Evolutionary conservation across 208 protist genomes (phyloP).

Genomic region (Wallacemonas sp.): DNA sequence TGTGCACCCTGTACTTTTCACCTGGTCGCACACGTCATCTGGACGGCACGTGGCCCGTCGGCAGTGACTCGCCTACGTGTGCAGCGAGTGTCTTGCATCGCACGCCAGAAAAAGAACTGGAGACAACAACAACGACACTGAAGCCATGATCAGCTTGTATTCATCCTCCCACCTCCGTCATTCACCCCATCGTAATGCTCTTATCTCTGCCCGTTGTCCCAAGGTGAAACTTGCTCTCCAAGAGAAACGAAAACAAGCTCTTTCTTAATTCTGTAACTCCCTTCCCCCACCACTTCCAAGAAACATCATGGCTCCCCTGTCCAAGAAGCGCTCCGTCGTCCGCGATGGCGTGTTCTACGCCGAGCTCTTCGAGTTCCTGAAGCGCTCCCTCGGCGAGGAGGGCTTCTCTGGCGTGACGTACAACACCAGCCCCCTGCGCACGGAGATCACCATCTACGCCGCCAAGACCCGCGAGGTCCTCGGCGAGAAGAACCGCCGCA

Average conservation of each 20-base stretch:
- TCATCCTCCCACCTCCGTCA: not conserved
- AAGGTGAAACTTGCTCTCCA: slow-evolving; percentile 11
- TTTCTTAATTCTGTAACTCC: too few species aligned
- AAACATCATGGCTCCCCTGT: slow-evolving; percentile 67
- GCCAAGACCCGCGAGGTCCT: slow-evolving; percentile 97
- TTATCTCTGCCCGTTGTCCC: not conserved
- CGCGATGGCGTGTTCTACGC: slow-evolving; percentile 99
- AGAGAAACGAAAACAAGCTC: not conserved
- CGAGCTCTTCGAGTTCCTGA: slow-evolving; percentile 99
- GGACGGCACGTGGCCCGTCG: too few species aligned
- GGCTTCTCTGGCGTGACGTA: slow-evolving; percentile 97
- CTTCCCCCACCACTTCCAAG: not conserved
- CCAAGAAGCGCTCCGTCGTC: slow-evolving; percentile 97
- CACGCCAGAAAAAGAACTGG: too few species aligned
- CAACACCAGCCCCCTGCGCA: slow-evolving; percentile 94
- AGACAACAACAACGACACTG: too few species aligned
- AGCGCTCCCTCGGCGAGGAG: slow-evolving; percentile 97
- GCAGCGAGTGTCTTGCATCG: too few species aligned
- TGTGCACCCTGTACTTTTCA: not conserved
- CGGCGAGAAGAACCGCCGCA: slow-evolving; percentile 97
- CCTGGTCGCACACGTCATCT: too few species aligned
- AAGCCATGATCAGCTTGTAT: too few species aligned
- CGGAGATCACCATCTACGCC: slow-evolving; percentile 99
- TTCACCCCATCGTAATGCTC: not conserved
- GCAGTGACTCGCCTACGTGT: too few species aligned